Evolutionary conservation across 352 stramenopile genomes (phyloP).

Genomic region (Phytophthora boehmeriae): DNA sequence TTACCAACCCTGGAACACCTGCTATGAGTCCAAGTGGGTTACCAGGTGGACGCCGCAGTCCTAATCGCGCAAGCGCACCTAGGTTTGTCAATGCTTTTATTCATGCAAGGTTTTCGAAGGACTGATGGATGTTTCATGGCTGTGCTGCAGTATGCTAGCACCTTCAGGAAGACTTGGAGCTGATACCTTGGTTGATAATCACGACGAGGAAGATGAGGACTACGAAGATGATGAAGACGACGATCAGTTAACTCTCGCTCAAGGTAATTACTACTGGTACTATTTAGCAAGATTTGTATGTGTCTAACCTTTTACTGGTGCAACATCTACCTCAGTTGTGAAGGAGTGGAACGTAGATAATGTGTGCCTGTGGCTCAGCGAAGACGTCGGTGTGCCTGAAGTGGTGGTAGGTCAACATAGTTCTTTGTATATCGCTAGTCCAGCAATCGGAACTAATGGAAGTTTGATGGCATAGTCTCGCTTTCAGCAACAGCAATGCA

Average conservation of each 20-base stretch:
- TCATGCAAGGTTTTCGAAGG: not conserved
- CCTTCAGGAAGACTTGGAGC: constrained; percentile 8
- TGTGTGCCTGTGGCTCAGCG: constrained; percentile 79
- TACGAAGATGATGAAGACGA: constrained; percentile 57
- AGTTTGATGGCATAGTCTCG: constrained; percentile 39
- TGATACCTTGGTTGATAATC: constrained; percentile 23
- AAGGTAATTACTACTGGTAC: constrained; percentile 35
- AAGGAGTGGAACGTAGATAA: constrained; percentile 84
- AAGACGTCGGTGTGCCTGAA: constrained; percentile 74
- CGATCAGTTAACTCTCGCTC: constrained; percentile 62
- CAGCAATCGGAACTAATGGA: not conserved
- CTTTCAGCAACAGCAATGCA: constrained; percentile 73
- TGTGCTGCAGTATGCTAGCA: not conserved
- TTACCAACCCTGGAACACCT: constrained; percentile 38
- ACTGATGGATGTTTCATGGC: not conserved
- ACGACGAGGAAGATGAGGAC: constrained; percentile 42
- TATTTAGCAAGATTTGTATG: not conserved
- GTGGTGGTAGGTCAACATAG: constrained; percentile 56
- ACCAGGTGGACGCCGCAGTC: constrained; percentile 5
- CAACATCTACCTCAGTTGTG: constrained; percentile 42
- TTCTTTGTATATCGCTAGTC: not conserved
- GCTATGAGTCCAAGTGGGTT: not conserved
- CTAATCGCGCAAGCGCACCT: constrained; percentile 20
- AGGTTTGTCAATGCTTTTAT: constrained; percentile 11
- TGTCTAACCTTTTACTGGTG: not conserved